These are phyloP conservation scores for Lumnitzera racemosa DNA, from an alignment of 345 rosid genomes.

Conservation along the genomic window DNA sequence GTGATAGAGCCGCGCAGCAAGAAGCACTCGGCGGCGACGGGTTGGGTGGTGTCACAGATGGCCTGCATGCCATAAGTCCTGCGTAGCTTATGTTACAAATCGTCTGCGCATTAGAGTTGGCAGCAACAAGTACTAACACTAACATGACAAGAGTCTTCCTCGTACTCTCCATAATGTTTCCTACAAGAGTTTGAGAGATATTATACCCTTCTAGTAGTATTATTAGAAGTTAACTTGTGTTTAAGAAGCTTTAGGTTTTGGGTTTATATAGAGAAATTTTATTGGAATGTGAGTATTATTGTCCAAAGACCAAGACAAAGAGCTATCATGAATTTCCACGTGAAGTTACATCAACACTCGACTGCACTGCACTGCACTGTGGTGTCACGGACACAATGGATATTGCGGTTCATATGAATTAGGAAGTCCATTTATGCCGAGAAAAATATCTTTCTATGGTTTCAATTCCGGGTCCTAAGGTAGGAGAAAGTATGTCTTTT, in stretches of 20 bases:
- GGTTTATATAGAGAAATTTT: no score
- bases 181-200: neutral
- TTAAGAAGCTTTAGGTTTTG: no score
- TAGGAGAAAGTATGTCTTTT: no score
- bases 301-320: no score
- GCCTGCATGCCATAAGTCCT: constrained; percentile 24
- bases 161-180: constrained; percentile 10
- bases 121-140: constrained; percentile 8
- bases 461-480: no score
- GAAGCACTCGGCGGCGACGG: neutral
- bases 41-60: neutral
- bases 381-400: neutral
- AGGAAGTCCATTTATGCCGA: no score
- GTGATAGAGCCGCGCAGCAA: neutral
- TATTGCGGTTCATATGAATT: no score
- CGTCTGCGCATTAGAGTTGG: constrained; percentile 21
- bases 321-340: neutral
- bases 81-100: constrained; percentile 31
- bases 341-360: neutral
- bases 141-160: constrained; percentile 4
- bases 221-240: no score
- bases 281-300: no score
- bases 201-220: no score
- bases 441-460: no score
- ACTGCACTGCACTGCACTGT: neutral